A percentile compares a stretch with the other conserved stretches of the same genome.
Evolutionary conservation across 371 early-diverging fungal genomes (phyloP).

Genomic region (Funneliformis caledonium): DNA sequence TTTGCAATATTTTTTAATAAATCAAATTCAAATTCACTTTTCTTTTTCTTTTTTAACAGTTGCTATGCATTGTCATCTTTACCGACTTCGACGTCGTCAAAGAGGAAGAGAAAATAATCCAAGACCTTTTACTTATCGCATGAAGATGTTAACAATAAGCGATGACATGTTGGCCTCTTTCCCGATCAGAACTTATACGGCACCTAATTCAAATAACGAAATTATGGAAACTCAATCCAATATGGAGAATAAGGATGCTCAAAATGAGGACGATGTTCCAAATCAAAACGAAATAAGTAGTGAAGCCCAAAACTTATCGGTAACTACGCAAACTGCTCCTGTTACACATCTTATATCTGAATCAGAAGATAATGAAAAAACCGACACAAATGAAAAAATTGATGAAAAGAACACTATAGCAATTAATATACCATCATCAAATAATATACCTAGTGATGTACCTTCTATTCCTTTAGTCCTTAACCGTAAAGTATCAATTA

Average conservation of each 20-base stretch:
- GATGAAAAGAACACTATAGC: neutral
- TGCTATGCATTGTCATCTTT: slow-evolving; percentile 29
- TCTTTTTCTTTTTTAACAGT: neutral
- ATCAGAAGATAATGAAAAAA: neutral
- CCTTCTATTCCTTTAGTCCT: neutral
- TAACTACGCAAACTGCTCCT: neutral
- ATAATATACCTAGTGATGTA: neutral
- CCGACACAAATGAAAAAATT: neutral
- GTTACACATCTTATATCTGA: neutral
- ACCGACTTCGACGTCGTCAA: slow-evolving; percentile 8
- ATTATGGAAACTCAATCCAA: neutral
- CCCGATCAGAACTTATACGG: neutral
- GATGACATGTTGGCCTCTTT: neutral
- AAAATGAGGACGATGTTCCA: neutral
- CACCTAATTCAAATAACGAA: neutral
- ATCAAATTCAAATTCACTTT: neutral
- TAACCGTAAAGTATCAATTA: neutral
- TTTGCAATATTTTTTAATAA: neutral
- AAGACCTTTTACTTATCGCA: neutral
- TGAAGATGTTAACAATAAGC: neutral
- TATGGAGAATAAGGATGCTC: neutral
- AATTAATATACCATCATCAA: neutral
- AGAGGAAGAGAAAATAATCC: neutral
- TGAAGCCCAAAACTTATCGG: neutral
- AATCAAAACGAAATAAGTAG: neutral